Evolutionary conservation across 441 rosid species (phyloP), one percentile per base, ranked within the genome.

Genomic region (Metrosideros polymorpha): DNA sequence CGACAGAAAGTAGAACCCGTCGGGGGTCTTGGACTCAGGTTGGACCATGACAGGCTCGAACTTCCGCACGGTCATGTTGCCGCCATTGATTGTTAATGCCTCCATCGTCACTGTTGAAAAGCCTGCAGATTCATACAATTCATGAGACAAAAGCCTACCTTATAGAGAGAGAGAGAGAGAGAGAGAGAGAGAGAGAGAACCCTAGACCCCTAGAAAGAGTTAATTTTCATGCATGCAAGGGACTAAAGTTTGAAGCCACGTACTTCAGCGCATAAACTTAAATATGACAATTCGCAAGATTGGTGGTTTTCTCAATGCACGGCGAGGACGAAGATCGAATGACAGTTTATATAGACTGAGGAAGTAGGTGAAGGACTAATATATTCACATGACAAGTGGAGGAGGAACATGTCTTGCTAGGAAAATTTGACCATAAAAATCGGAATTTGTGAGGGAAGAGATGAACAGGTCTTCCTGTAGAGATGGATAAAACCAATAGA

Each of bases 1-100:
- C 2, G 91, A 90, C 45, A 90, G 82, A 84, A 79, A 82, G 83
- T 90, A 89, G 59, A 50, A 56, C 30, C 86, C 87, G 4, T 54
- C 19, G 3, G 49, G 84, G 49, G 86, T 87, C 55, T 86, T 57
- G 6, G 25, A 85, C 52, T 87, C 88, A 1, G 90, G 89, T 15
- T 18, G 53, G 50, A 90, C 56, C 5, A 45, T 59, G 39, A 82
- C 27, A 0, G 87, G 83, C 55, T 87, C 83, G 27, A 53, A 49
- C 84, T 82, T 87, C 53, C 63, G 25, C 79, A 89, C 84, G 3
- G 82, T 55, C 59, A 83, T 30, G 45, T 12, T 1, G 29, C 47
- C 32, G 12, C 85, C 85, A 14, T 25, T 83, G 71, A 83, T 22
- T 9, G 71, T 9, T 55, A 55, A 30, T 9, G 45, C 30, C 50